Base-by-base conservation (phyloP, 306 rosid genomes). In the Prunus armeniaca region DNA sequence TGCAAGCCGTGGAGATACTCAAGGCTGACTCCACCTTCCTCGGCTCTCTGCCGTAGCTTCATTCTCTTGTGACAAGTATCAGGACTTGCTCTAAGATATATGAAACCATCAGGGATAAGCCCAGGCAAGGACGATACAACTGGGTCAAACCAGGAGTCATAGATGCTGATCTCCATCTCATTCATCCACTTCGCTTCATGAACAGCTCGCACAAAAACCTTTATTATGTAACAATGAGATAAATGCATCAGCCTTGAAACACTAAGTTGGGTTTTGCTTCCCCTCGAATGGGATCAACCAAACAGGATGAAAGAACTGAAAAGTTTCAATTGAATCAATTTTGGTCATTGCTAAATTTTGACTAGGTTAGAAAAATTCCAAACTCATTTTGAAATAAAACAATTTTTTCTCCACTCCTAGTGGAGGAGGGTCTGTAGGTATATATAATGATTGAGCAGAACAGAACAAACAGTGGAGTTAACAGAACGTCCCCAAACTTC, bases 101-200 rank as follows among this genome's bases (percentile, higher is more conserved):
- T 95, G 83, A 95, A 95, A 71, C 87, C 99, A 67, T 95, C 99
- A 20, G 98, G 98, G 61, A 95, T 83, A 52, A 95, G 97, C 68
- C 98, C 98, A 32, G 97, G 98, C 89, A 95, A 87, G 84, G 88
- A 79, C 24, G 98, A 95, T 69, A 95, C 98, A 6, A 92, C 98
- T 27, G 97, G 98, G 84, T 95, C 98, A 83, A 95, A 95, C 98
- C 98, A 92, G 20, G 98, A 95, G 84, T 95, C 98, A 52, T 95
- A 95, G 66, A 95, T 92, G 83, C 98, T 95, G 81, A 92, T 92
- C 89, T 95, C 98, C 98, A 95, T 95, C 87, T 89, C 98, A 84
- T 86, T 95, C 98, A 95, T 95, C 98, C 98, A 95, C 17, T 92
- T 95, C 8, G 98, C 98, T 85, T 95, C 98, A 76, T 95, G 97